Evolutionary conservation across 192 early-diverging fungal species (phyloP).

Genomic region (Rhizophagus clarus): DNA sequence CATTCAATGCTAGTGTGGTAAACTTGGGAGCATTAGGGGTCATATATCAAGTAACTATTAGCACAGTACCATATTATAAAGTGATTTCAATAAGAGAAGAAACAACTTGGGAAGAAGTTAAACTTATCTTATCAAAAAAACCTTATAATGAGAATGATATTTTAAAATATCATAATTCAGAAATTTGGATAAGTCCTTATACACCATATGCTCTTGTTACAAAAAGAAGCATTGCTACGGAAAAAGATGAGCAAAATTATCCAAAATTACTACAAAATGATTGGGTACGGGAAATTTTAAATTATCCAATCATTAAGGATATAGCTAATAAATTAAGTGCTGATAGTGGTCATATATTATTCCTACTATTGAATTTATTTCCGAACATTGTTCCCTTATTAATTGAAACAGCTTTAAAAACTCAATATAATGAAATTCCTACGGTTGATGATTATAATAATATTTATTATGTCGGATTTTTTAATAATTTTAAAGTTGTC

Average conservation of each 20-base stretch:
- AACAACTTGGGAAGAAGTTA: background rate
- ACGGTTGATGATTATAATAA: slow-evolving; percentile 4
- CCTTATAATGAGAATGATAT: slow-evolving; percentile 1
- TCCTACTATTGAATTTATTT: background rate
- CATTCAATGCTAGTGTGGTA: background rate
- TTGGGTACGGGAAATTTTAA: background rate
- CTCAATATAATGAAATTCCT: slow-evolving; percentile 13
- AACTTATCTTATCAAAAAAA: background rate
- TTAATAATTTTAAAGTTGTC: slow-evolving; percentile 9
- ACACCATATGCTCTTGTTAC: background rate
- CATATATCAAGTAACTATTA: background rate
- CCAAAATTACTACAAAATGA: background rate
- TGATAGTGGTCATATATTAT: background rate
- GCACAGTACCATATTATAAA: background rate
- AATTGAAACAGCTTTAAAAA: slow-evolving; percentile 11
- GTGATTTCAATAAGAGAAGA: slow-evolving; percentile 12
- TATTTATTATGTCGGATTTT: background rate
- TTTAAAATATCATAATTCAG: background rate
- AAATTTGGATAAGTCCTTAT: slow-evolving; percentile 23
- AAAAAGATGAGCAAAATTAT: slow-evolving; percentile 14
- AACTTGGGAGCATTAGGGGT: slow-evolving; percentile 11
- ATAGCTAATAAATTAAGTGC: background rate
- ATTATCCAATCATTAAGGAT: background rate
- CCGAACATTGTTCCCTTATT: background rate
- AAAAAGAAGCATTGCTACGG: background rate